Evolutionary conservation across 164 flowering plant species (phyloP).

Genomic region (Vitis vinifera): DNA sequence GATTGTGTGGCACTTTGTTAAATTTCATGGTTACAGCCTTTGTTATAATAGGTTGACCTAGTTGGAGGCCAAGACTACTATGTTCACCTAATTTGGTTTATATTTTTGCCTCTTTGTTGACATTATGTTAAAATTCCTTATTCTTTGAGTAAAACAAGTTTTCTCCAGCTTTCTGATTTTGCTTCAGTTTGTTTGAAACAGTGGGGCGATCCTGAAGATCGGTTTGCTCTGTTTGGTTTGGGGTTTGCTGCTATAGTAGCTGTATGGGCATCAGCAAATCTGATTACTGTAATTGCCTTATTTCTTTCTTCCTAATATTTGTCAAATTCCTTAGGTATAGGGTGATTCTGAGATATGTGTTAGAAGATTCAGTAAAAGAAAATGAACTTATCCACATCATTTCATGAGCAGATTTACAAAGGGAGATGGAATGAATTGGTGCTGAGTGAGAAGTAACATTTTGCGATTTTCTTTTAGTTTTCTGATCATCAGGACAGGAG

Average conservation of each 20-base stretch:
- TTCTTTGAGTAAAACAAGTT: neutral
- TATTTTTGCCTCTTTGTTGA: neutral
- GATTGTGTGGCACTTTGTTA: neutral
- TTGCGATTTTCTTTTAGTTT: no score
- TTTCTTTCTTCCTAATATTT: neutral
- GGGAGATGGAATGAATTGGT: no score
- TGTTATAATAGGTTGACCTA: neutral
- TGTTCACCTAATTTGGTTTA: neutral
- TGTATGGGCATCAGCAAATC: slow-evolving; percentile 76
- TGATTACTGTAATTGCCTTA: slow-evolving; percentile 50
- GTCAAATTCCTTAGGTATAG: no score
- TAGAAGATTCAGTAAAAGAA: no score
- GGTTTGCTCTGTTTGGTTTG: slow-evolving; percentile 70
- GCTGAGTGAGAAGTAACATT: no score
- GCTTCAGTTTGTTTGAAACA: slow-evolving; percentile 25
- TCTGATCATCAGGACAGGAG: no score
- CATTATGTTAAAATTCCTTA: neutral
- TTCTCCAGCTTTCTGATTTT: slow-evolving; percentile 8
- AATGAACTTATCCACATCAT: no score
- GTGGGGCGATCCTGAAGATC: slow-evolving; percentile 92
- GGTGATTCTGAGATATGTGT: no score
- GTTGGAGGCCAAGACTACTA: neutral
- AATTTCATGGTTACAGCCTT: neutral
- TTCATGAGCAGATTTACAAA: no score
- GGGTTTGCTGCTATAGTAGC: slow-evolving; percentile 75